A percentile compares a stretch with the other conserved stretches of the same genome.
Conservation (phyloP, 371 early-diverging fungal species). For the Saksenaea vasiformis region DNA sequence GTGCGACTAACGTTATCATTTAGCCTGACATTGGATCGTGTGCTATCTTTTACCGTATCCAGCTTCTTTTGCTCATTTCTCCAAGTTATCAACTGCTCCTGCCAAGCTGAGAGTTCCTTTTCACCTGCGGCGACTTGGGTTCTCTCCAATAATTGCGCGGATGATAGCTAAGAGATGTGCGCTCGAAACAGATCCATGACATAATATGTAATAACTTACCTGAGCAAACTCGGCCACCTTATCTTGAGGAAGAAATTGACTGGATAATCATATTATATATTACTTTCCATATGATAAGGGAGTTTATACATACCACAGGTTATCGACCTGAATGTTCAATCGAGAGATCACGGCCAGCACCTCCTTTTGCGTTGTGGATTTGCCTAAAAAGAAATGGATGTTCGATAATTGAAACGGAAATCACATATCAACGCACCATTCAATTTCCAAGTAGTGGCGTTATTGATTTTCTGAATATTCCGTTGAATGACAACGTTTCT, state of each 20-base stretch:
- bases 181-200: neutral
- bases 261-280: constrained; percentile 17
- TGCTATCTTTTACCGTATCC: constrained; percentile 34
- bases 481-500: constrained; percentile 69
- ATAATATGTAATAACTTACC: constrained; percentile 25
- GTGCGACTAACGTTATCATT: constrained; percentile 34
- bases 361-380: constrained; percentile 58
- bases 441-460: constrained; percentile 76
- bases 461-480: constrained; percentile 65
- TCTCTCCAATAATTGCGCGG: constrained; percentile 74
- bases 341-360: constrained; percentile 58
- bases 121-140: constrained; percentile 88
- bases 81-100: constrained; percentile 64
- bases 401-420: neutral
- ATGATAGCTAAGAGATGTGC: constrained; percentile 60
- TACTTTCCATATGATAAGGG: neutral
- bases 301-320: constrained; percentile 77
- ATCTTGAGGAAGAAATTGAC: constrained; percentile 97
- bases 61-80: constrained; percentile 64
- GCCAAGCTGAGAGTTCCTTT: constrained; percentile 62
- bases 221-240: constrained; percentile 91
- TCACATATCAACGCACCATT: constrained; percentile 62
- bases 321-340: constrained; percentile 93
- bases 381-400: constrained; percentile 38
- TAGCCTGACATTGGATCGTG: neutral